phyloP scores from a whole-genome alignment of 208 protist genomes.

The Crithidia expoeki region DNA sequence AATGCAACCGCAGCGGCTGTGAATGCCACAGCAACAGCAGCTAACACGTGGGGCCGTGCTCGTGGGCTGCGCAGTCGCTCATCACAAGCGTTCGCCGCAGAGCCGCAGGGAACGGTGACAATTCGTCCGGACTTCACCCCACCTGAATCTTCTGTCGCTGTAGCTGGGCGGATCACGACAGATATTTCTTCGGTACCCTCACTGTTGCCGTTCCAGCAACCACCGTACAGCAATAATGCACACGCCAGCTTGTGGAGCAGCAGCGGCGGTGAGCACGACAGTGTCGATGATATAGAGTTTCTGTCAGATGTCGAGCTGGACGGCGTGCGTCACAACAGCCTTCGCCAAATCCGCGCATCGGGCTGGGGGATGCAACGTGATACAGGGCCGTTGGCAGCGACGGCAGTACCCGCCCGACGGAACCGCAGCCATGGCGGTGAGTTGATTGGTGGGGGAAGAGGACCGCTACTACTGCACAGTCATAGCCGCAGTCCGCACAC shows the following conservation, averaged over 20 bases:
- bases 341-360: slow-evolving; percentile 25
- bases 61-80: slow-evolving; percentile 14
- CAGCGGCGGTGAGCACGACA: slow-evolving; percentile 3
- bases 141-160: neutral
- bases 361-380: slow-evolving; percentile 19
- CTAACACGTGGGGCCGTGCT: neutral
- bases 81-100: neutral
- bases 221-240: neutral
- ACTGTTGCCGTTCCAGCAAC: neutral
- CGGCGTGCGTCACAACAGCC: slow-evolving; percentile 8
- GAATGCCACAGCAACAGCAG: neutral
- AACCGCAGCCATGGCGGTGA: neutral
- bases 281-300: slow-evolving; percentile 24
- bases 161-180: neutral
- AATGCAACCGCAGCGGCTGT: neutral
- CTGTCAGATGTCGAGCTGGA: slow-evolving; percentile 34
- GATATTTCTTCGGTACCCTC: neutral
- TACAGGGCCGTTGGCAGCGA: too few species aligned
- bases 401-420: too few species aligned
- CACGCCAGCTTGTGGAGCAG: slow-evolving; percentile 1
- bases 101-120: slow-evolving; percentile 1
- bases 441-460: neutral
- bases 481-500: neutral
- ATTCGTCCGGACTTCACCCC: slow-evolving; percentile 1
- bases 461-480: neutral